Evolutionary conservation across 192 early-diverging fungal genomes (phyloP), one percentile per base, ranked within the genome.

Genomic region (Chytriomyces sp.): DNA sequence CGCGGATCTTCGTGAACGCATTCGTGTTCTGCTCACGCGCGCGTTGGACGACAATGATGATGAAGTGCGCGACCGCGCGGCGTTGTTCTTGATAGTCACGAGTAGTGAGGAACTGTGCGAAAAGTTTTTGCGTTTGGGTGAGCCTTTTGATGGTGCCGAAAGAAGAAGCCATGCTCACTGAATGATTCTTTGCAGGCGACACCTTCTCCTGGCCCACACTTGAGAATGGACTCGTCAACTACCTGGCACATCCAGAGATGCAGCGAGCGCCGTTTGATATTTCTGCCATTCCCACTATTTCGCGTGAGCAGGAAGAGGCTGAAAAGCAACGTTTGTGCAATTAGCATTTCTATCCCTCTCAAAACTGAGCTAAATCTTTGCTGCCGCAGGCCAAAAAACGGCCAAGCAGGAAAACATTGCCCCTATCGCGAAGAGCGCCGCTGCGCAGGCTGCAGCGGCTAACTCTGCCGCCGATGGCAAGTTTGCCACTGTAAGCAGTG

Each of bases 11-110:
- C 84, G 89, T 30, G 79, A 81, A 22, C 61, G 83, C 28, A 83
- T 88, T 49, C 73, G 76, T 26, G 92, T 98, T 49, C 83, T 99
- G 60, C 85, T 99, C 55, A 92, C 82, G 17, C 72, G 96, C 73
- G 98, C 96, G 78, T 80, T 95, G 74, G 97, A 99, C 70, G 97
- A 99, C 78, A 90, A 85, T 61, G 97, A 99, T 78, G 97, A 99
- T 78, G 96, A 99, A 78, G 97, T 99, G 40, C 90, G 97, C 70
- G 97, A 99, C 73, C 90, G 96, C 58, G 93, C 96, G 17, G 91
- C 92, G 0, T 85, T 98, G 86, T 94, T 88, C 58, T 84, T 99
- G 75, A 85, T 85, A 31, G 83, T 98, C 28, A 85, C 93, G 58
- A 89, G 88, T 52, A 86, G 89, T 68, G 85, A 87, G 12, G 77